Conservation (phyloP, 2,329 filamentous ascomycete genomes). For the Tothia fuscella region DNA sequence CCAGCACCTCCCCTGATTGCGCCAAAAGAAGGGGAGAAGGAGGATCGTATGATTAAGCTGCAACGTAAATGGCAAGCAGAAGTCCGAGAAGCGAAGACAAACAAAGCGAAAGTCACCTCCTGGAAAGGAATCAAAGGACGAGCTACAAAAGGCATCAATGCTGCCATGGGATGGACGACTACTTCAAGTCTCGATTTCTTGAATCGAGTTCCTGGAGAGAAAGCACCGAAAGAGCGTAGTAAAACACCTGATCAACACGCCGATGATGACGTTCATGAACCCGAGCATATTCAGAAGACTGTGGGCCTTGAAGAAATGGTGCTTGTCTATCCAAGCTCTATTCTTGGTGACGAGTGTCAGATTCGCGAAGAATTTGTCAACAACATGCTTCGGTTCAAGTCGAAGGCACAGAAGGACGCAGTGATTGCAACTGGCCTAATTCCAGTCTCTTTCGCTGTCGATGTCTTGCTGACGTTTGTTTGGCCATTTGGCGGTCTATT, state of each 20-base stretch:
- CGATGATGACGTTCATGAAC: slow-evolving; percentile 22
- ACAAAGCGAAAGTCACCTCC: slow-evolving; percentile 26
- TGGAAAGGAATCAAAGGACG: slow-evolving; percentile 33
- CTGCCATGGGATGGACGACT: slow-evolving; percentile 30
- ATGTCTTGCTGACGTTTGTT: slow-evolving; percentile 23
- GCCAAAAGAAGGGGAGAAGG: slow-evolving; percentile 30
- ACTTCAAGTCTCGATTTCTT: slow-evolving; percentile 32
- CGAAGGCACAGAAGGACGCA: slow-evolving; percentile 30
- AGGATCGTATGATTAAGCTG: slow-evolving; percentile 30
- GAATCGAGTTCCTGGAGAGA: slow-evolving; percentile 23
- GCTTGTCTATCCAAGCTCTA: slow-evolving; percentile 27
- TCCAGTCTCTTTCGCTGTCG: slow-evolving; percentile 24
- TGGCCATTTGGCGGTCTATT: slow-evolving; percentile 27
- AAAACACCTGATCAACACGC: slow-evolving; percentile 16
- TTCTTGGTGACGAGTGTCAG: slow-evolving; percentile 19
- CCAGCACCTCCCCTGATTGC: slow-evolving; percentile 30
- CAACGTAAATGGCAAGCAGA: slow-evolving; percentile 36
- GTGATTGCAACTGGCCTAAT: slow-evolving; percentile 32
- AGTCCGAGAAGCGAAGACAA: slow-evolving; percentile 31
- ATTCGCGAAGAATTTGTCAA: slow-evolving; percentile 31
- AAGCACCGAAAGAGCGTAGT: background rate
- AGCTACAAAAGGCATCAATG: slow-evolving; percentile 28
- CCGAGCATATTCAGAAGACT: slow-evolving; percentile 22
- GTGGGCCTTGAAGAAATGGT: slow-evolving; percentile 30
- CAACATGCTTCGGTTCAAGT: slow-evolving; percentile 29